These are phyloP conservation scores for Aureobasidium sp. DNA, from an alignment of 2,329 filamentous ascomycete genomes.

Conservation along the genomic window DNA sequence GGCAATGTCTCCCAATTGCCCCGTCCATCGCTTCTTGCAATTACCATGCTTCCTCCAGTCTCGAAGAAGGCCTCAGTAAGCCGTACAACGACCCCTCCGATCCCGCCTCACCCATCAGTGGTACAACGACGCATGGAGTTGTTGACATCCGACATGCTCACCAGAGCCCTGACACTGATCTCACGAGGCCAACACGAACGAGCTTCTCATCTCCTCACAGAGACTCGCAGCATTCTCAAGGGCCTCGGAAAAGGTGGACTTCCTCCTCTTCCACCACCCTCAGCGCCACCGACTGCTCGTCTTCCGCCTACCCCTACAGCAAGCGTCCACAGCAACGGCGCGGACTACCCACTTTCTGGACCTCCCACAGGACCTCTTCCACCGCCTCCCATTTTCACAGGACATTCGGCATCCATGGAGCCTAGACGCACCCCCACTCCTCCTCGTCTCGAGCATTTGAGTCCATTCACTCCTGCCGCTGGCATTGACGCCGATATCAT, in stretches of 20 bases:
- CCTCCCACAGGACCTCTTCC: slow-evolving; percentile 12
- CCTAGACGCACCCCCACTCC: slow-evolving; percentile 35
- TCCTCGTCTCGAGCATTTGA: slow-evolving; percentile 27
- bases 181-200: slow-evolving; percentile 88
- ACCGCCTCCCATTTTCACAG: slow-evolving; percentile 14
- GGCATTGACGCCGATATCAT: slow-evolving; percentile 82
- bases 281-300: slow-evolving; percentile 28
- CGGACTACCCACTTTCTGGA: neutral
- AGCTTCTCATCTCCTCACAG: slow-evolving; percentile 81
- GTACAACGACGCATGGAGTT: slow-evolving; percentile 97
- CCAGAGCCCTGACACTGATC: slow-evolving; percentile 80
- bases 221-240: slow-evolving; percentile 91
- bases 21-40: slow-evolving; percentile 81
- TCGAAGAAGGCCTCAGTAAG: slow-evolving; percentile 25
- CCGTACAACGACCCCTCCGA: slow-evolving; percentile 57
- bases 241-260: slow-evolving; percentile 91
- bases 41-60: slow-evolving; percentile 78
- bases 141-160: slow-evolving; percentile 95
- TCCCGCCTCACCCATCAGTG: slow-evolving; percentile 88
- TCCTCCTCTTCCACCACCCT: slow-evolving; percentile 63
- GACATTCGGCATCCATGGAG: slow-evolving; percentile 11
- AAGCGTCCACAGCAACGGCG: slow-evolving; percentile 14
- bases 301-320: slow-evolving; percentile 29
- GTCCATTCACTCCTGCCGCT: slow-evolving; percentile 50
- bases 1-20: slow-evolving; percentile 78